A percentile compares a stretch with the other conserved stretches of the same genome.
These are phyloP conservation scores for Sordariomycetes sp. DNA, from an alignment of 2,329 filamentous ascomycete genomes.

Conservation along the genomic window DNA sequence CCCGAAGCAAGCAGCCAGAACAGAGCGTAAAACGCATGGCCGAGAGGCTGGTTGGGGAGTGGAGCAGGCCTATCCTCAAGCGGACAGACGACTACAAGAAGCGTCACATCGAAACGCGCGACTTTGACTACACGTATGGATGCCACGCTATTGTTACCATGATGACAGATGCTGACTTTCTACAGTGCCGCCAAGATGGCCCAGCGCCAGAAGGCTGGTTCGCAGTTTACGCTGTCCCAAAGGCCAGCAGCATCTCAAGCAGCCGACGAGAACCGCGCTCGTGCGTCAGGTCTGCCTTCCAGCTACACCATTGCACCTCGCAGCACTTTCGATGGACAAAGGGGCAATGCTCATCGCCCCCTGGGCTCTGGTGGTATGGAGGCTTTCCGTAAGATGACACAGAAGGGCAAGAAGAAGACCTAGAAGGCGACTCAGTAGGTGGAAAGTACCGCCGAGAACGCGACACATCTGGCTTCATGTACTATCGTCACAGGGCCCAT, in stretches of 20 bases:
- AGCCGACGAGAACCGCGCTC: slow-evolving; percentile 50
- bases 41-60: slow-evolving; percentile 85
- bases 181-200: slow-evolving; percentile 42
- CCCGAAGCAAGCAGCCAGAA: slow-evolving; percentile 85
- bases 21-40: slow-evolving; percentile 86
- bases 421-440: background rate
- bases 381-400: slow-evolving; percentile 57
- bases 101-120: slow-evolving; percentile 55
- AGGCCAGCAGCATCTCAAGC: slow-evolving; percentile 36
- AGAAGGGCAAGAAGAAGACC: slow-evolving; percentile 47
- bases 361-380: slow-evolving; percentile 55
- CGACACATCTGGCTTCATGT: too few relatives aligned
- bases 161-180: background rate
- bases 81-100: slow-evolving; percentile 93
- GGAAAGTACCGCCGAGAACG: background rate
- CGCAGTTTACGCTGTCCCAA: slow-evolving; percentile 41
- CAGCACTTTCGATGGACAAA: slow-evolving; percentile 49
- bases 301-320: slow-evolving; percentile 52
- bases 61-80: slow-evolving; percentile 90
- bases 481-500: too few relatives aligned
- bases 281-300: slow-evolving; percentile 42
- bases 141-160: too few relatives aligned
- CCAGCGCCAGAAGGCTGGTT: slow-evolving; percentile 37
- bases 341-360: slow-evolving; percentile 44
- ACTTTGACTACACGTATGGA: slow-evolving; percentile 58